Evolutionary conservation across 805 yeast species (phyloP).

Genomic region (Zygoascus bituminiphila): DNA sequence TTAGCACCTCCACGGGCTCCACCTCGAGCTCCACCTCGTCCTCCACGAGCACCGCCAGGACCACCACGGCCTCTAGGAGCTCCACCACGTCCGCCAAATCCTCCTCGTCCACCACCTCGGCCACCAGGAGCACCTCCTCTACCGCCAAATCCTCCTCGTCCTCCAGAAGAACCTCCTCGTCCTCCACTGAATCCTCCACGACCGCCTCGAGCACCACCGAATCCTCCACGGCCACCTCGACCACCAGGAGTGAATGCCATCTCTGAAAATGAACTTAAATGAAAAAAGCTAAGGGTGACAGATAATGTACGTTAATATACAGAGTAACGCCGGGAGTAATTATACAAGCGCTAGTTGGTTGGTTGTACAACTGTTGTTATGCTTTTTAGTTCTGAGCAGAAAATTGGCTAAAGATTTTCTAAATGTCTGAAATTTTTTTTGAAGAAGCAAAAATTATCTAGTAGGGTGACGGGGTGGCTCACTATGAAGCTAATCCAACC

Average conservation of each 20-base stretch:
- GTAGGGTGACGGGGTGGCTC: too few species aligned
- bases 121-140: slow-evolving; percentile 28
- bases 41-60: slow-evolving; percentile 46
- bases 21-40: slow-evolving; percentile 51
- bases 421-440: not conserved
- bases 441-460: too few species aligned
- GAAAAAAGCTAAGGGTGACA: not conserved
- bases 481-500: too few species aligned
- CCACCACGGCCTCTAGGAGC: slow-evolving; percentile 41
- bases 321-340: not conserved
- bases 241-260: slow-evolving; percentile 73
- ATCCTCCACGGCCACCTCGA: slow-evolving; percentile 35
- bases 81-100: slow-evolving; percentile 27
- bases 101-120: slow-evolving; percentile 28
- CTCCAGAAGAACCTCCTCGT: slow-evolving; percentile 40
- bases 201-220: slow-evolving; percentile 22
- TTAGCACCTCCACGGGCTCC: slow-evolving; percentile 70
- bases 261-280: not conserved
- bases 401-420: not conserved
- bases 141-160: slow-evolving; percentile 32
- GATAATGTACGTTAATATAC: not conserved
- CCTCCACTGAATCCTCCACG: slow-evolving; percentile 34
- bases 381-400: not conserved
- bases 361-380: too few species aligned
- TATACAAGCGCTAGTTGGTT: too few species aligned